Percentiles rank a stretch among this genome's conserved stretches.
Evolutionary conservation across 768 basidiomycete species (phyloP).

Genomic region (Trametes coccinea): DNA sequence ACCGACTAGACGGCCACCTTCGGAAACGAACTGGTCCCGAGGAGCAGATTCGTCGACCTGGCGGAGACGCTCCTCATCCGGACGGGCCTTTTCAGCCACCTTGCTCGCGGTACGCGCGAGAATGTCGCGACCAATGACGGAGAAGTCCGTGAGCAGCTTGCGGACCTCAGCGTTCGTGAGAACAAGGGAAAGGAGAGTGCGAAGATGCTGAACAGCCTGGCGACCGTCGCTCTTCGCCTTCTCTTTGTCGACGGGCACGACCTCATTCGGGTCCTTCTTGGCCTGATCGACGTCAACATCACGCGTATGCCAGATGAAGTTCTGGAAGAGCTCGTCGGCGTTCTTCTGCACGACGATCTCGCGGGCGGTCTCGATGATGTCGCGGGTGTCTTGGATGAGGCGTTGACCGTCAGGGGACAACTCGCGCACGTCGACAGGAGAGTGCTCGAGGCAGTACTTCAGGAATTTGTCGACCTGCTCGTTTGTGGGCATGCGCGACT

Average conservation of each 20-base stretch:
- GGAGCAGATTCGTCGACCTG: conserved; percentile 71
- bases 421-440: conserved; percentile 60
- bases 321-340: conserved; percentile 87
- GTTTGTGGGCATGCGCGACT: conserved; percentile 80
- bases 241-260: conserved; percentile 51
- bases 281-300: conserved; percentile 47
- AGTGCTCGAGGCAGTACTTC: conserved; percentile 57
- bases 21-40: conserved; percentile 61
- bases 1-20: conserved; percentile 41
- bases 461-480: conserved; percentile 75
- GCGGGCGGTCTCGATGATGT: conserved; percentile 76
- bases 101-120: conserved; percentile 73
- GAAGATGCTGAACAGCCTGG: conserved; percentile 79
- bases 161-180: conserved; percentile 93
- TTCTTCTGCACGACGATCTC: conserved; percentile 83
- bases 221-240: conserved; percentile 34
- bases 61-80: conserved; percentile 59
- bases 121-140: conserved; percentile 79
- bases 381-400: conserved; percentile 73
- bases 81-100: conserved; percentile 68
- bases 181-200: conserved; percentile 82
- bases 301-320: conserved; percentile 82
- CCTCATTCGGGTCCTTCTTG: conserved; percentile 43
- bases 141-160: conserved; percentile 81
- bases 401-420: conserved; percentile 77